phyloP scores from a whole-genome alignment of 2,329 filamentous ascomycete genomes.

The Fonsecaea pedrosoi region DNA sequence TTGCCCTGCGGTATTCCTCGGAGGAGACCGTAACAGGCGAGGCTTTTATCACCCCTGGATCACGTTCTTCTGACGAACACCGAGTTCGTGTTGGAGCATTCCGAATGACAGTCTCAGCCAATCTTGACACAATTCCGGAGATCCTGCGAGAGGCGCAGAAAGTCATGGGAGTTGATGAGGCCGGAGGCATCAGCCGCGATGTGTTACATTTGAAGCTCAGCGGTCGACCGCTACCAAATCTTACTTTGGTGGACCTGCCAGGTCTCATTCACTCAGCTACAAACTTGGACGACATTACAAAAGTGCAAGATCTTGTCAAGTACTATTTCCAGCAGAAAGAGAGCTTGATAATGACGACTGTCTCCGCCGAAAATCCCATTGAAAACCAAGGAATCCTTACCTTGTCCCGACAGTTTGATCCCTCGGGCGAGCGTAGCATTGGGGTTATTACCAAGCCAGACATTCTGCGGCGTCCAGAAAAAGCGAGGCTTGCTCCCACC shows the following conservation, averaged over 20 bases:
- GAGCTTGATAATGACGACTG: constrained; percentile 56
- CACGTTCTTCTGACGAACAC: constrained; percentile 37
- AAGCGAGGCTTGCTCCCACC: constrained; percentile 30
- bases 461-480: constrained; percentile 42
- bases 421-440: constrained; percentile 47
- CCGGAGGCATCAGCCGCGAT: constrained; percentile 47
- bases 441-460: constrained; percentile 57
- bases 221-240: constrained; percentile 48
- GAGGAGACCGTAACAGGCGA: constrained; percentile 32
- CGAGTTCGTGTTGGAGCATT: constrained; percentile 37
- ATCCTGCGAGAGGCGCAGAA: constrained; percentile 41
- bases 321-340: constrained; percentile 51
- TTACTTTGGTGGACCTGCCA: constrained; percentile 64
- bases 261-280: constrained; percentile 61
- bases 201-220: constrained; percentile 39
- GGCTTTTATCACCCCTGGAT: constrained; percentile 40
- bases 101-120: constrained; percentile 31
- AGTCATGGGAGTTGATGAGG: constrained; percentile 39
- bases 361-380: constrained; percentile 51
- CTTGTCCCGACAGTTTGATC: constrained; percentile 44
- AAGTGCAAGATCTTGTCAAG: constrained; percentile 56
- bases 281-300: constrained; percentile 54
- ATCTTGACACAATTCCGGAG: constrained; percentile 39
- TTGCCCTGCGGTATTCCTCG: constrained; percentile 55
- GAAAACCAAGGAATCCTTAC: constrained; percentile 50